A percentile compares a stretch with the other conserved stretches of the same genome.
These are phyloP conservation scores for Leishmania aethiopica DNA, from an alignment of 208 protist species.

Conservation along the genomic window DNA sequence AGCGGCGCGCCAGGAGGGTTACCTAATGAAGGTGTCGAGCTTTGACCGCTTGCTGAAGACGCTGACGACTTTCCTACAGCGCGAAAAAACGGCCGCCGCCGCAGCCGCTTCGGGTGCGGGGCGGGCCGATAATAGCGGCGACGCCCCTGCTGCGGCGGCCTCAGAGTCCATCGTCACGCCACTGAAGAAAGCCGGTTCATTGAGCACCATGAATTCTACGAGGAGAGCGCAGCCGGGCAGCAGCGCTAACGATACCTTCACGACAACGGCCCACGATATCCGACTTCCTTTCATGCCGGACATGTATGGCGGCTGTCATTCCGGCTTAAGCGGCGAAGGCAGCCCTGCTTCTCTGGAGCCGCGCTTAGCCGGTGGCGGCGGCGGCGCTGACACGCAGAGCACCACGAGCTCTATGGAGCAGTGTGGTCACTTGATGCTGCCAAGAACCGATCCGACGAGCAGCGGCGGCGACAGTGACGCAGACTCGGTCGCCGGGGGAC, in stretches of 20 bases:
- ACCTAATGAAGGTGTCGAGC: slow-evolving; percentile 26
- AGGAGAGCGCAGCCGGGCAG: not conserved
- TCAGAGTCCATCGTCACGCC: not conserved
- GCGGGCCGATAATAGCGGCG: not conserved
- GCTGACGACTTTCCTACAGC: slow-evolving; percentile 20
- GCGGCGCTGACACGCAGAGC: slow-evolving; percentile 1
- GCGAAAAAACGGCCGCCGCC: not conserved
- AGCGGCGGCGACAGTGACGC: slow-evolving; percentile 16
- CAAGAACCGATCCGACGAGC: slow-evolving; percentile 5
- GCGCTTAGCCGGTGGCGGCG: not conserved
- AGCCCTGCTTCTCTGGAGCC: not conserved
- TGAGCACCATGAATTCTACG: not conserved
- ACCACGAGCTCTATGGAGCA: slow-evolving; percentile 11
- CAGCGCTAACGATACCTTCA: not conserved
- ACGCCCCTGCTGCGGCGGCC: not conserved
- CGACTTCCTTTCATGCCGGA: not conserved
- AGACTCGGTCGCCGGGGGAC: not conserved
- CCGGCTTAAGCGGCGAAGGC: not conserved
- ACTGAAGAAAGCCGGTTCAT: not conserved
- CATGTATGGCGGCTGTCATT: not conserved
- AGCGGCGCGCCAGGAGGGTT: slow-evolving; percentile 19
- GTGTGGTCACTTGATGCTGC: slow-evolving; percentile 20
- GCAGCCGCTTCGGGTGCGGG: not conserved
- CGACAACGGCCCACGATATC: not conserved
- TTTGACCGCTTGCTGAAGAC: slow-evolving; percentile 29